A percentile compares a stretch with the other conserved stretches of the same genome.
Evolutionary conservation across 2,329 filamentous ascomycete species (phyloP).

Genomic region (Calonectria naviculata): DNA sequence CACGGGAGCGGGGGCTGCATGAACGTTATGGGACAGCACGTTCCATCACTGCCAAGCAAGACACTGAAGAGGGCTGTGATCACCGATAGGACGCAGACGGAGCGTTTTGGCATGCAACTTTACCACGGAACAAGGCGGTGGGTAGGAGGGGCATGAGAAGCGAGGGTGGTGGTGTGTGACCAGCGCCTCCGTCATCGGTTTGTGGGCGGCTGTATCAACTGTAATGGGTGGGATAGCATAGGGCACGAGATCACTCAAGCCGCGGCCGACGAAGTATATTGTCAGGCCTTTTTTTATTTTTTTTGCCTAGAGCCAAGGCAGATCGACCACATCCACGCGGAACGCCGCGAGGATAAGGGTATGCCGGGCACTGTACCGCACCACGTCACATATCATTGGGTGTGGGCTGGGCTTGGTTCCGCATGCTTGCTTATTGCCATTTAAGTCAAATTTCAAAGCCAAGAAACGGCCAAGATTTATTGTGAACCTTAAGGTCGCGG

Average conservation of each 20-base stretch:
- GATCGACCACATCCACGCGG: background rate
- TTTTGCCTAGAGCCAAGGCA: background rate
- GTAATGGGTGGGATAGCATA: background rate
- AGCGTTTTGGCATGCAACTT: background rate
- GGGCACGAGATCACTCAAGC: slow-evolving; percentile 18
- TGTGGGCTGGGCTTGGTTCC: background rate
- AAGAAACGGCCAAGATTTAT: background rate
- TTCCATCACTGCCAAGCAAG: slow-evolving; percentile 25
- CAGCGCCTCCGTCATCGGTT: slow-evolving; percentile 4
- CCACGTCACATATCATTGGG: background rate
- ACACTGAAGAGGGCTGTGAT: slow-evolving; percentile 25
- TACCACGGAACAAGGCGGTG: background rate
- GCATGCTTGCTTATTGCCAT: background rate
- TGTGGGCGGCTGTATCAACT: background rate
- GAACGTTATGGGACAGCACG: slow-evolving; percentile 31
- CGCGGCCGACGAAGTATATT: slow-evolving; percentile 5
- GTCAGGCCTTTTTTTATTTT: no score
- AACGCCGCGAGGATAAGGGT: background rate
- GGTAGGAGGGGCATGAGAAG: background rate
- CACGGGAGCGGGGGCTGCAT: slow-evolving; percentile 38
- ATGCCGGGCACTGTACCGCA: background rate
- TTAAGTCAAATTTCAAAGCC: background rate
- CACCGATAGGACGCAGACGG: slow-evolving; percentile 21
- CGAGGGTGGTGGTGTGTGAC: background rate
- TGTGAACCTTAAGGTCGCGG: background rate